A percentile compares a stretch with the other conserved stretches of the same genome.
phyloP scores from a whole-genome alignment of 352 stramenopile species.

The Globisporangium abappressorium region DNA sequence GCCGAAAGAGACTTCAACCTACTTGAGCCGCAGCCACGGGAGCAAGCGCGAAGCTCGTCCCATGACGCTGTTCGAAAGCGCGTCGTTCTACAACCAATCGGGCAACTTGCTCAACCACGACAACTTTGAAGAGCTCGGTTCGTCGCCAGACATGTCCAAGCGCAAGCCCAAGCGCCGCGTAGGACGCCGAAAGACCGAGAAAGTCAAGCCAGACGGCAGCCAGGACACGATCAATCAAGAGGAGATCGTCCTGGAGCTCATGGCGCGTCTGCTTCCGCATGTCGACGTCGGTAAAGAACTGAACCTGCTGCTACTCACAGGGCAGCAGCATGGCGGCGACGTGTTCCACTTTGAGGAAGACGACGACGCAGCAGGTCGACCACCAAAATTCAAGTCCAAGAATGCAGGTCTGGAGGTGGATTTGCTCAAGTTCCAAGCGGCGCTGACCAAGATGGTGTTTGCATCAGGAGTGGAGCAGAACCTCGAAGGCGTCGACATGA shows the following conservation, averaged over 20 bases:
- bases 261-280: conserved; percentile 58
- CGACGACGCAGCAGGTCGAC: conserved; percentile 1
- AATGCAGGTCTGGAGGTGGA: conserved; percentile 37
- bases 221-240: conserved; percentile 44
- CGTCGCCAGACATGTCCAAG: conserved; percentile 40
- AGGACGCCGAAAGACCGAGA: conserved; percentile 50
- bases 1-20: conserved; percentile 26
- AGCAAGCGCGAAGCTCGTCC: conserved; percentile 46
- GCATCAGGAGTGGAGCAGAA: conserved; percentile 26
- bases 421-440: conserved; percentile 60
- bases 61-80: conserved; percentile 82
- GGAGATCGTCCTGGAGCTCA: conserved; percentile 75
- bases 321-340: conserved; percentile 37
- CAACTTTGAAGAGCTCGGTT: conserved; percentile 62
- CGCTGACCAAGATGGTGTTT: conserved; percentile 54
- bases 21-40: conserved; percentile 24
- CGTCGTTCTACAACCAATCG: conserved; percentile 72
- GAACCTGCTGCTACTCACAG: conserved; percentile 60
- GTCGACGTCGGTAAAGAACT: conserved; percentile 80
- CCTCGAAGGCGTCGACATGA: conserved; percentile 27
- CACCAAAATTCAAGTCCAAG: conserved; percentile 7
- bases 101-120: conserved; percentile 70
- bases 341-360: conserved; percentile 81
- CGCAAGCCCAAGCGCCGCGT: conserved; percentile 56
- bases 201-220: conserved; percentile 29